A percentile compares a stretch with the other conserved stretches of the same genome.
Conservation (phyloP, 2,329 filamentous ascomycete species). For the Metarhizium humberi region DNA sequence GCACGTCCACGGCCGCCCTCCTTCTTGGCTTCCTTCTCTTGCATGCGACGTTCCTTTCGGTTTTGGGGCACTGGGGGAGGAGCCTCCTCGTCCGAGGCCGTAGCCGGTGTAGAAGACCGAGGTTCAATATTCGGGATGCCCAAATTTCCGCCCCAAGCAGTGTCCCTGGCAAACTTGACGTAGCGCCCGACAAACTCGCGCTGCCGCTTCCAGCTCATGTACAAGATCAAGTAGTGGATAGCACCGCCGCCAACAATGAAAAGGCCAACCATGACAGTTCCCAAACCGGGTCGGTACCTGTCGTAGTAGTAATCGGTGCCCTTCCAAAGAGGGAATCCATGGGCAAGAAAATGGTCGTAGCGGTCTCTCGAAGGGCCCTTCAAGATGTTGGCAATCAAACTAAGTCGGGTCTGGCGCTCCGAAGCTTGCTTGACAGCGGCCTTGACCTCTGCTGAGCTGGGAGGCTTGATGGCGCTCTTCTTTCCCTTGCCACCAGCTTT, state of each 20-base stretch:
- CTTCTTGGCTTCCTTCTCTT: conserved; percentile 75
- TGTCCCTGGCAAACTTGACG: conserved; percentile 77
- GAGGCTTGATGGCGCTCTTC: conserved; percentile 60
- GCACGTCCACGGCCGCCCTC: conserved; percentile 48
- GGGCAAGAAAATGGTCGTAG: conserved; percentile 87
- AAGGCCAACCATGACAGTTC: conserved; percentile 71
- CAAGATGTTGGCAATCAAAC: conserved; percentile 78
- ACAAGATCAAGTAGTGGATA: conserved; percentile 77
- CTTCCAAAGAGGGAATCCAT: conserved; percentile 95
- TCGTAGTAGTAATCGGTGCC: conserved; percentile 98
- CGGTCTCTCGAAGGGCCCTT: conserved; percentile 71
- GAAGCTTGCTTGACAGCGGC: conserved; percentile 71
- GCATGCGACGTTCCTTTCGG: conserved; percentile 76
- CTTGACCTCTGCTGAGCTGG: conserved; percentile 65
- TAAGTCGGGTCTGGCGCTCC: conserved; percentile 75
- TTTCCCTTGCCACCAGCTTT: conserved; percentile 36
- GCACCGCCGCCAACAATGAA: conserved; percentile 77
- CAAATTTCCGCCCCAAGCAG: conserved; percentile 81
- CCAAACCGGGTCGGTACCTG: conserved; percentile 83
- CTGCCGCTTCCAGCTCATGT: conserved; percentile 83
- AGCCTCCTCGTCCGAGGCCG: conserved; percentile 37
- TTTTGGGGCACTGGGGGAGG: conserved; percentile 57
- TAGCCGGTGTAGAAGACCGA: conserved; percentile 32
- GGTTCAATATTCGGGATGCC: conserved; percentile 59
- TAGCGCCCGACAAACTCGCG: conserved; percentile 86